phyloP scores from a whole-genome alignment of 805 yeast species.

The Grigorovia yakushimaensis region DNA sequence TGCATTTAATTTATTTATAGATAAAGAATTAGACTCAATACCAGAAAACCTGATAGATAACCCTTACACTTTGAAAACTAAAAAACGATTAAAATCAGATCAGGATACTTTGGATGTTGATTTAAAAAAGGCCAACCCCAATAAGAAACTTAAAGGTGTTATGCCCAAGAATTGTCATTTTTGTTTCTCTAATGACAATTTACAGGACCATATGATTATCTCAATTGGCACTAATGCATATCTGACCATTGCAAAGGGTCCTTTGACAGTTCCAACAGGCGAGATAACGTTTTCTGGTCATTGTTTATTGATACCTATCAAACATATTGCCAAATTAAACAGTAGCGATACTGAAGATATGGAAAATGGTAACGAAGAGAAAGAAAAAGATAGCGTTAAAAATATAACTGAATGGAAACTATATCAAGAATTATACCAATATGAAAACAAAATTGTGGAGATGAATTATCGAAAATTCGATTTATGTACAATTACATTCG shows the following conservation, averaged over 20 bases:
- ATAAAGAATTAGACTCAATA: slow-evolving; percentile 10
- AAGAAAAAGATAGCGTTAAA: not conserved
- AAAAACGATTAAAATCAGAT: slow-evolving; percentile 4
- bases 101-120: not conserved
- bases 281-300: slow-evolving; percentile 64
- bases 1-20: slow-evolving; percentile 44
- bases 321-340: slow-evolving; percentile 48
- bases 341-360: slow-evolving; percentile 16
- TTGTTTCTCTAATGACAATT: slow-evolving; percentile 69
- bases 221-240: slow-evolving; percentile 61
- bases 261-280: slow-evolving; percentile 47
- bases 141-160: slow-evolving; percentile 29
- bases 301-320: slow-evolving; percentile 68
- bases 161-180: slow-evolving; percentile 65
- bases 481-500: slow-evolving; percentile 53
- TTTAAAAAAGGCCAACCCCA: not conserved
- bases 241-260: slow-evolving; percentile 79
- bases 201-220: slow-evolving; percentile 71
- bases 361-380: not conserved
- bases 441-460: slow-evolving; percentile 38
- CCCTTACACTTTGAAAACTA: slow-evolving; percentile 3
- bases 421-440: slow-evolving; percentile 38
- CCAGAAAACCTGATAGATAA: slow-evolving; percentile 17
- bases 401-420: slow-evolving; percentile 11
- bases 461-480: slow-evolving; percentile 38